Evolutionary conservation across 306 rosid species (phyloP), one percentile per base, ranked within the genome.

Genomic region (Begonia masoniana): DNA sequence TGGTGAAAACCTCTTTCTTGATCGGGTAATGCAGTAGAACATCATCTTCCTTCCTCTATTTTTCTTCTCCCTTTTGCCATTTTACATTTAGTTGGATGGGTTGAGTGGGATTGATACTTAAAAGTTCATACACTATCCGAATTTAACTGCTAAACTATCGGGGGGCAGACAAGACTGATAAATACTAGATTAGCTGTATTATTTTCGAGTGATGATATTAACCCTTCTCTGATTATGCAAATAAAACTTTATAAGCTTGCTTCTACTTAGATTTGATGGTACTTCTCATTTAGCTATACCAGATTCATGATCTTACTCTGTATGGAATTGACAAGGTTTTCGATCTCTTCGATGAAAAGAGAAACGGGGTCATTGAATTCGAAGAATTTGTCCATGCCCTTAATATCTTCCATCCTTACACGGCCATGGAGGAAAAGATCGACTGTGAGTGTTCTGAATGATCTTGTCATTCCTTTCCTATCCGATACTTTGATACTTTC

Each of bases 351-450:
- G 97, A 88, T 36, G 81, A 74, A 71, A 84, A 62, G 72, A 71
- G 53, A 77, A 82, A 88, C 43, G 97, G 93, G 21, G 97, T 74
- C 41, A 74, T 88, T 46, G 97, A 80, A 66, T 88, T 88, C 65
- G 95, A 82, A 6, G 95, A 74, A 51, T 88, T 88, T 54, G 82
- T 88, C 49, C 95, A 62, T 17, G 70, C 81, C 9, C 84, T 88
- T 46, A 68, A 62, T 67, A 62, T 82, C 59, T 88, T 88, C 74
- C 97, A 88, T 70, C 97, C 97, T 23, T 15, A 66, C 66, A 71
- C 95, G 9, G 75, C 95, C 2, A 39, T 62, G 23, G 84, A 84
- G 21, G 95, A 76, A 45, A 88, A 88, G 68, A 79, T 64, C 31
- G 84, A 88, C 51, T 79, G 97, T 84, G 78, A 67, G 83, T 60